A percentile compares a stretch with the other conserved stretches of the same genome.
phyloP scores from a whole-genome alignment of 108 stramenopile species.

The Pseudonitzschia pungens region DNA sequence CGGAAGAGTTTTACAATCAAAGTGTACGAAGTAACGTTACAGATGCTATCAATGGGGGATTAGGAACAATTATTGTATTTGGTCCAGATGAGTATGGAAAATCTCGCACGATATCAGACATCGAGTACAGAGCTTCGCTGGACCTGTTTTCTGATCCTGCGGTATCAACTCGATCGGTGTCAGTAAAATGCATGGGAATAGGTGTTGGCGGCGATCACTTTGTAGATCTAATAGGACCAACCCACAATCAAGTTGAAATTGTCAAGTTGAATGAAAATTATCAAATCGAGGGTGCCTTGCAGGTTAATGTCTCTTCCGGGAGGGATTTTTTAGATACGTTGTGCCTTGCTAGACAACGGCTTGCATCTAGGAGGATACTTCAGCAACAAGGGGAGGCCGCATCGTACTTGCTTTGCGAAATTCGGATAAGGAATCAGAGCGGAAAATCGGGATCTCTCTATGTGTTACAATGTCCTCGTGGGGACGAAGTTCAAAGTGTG shows the following conservation, averaged over 20 bases:
- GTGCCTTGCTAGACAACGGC: constrained; percentile 16
- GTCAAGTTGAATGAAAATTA: constrained; percentile 20
- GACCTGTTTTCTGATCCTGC: constrained; percentile 24
- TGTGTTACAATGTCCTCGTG: constrained; percentile 25
- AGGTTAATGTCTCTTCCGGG: background rate
- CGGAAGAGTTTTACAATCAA: constrained; percentile 25
- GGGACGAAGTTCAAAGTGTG: background rate
- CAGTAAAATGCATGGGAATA: constrained; percentile 18
- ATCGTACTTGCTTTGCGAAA: constrained; percentile 26
- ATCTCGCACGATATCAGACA: constrained; percentile 16
- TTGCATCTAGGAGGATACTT: background rate
- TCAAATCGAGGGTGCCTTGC: constrained; percentile 3
- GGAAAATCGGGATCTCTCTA: constrained; percentile 9
- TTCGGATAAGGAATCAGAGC: constrained; percentile 3
- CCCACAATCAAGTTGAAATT: constrained; percentile 17
- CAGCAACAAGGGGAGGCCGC: constrained; percentile 8
- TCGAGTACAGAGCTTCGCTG: constrained; percentile 16
- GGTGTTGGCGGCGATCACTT: background rate
- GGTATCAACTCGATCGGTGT: background rate
- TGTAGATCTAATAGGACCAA: constrained; percentile 28
- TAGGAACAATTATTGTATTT: constrained; percentile 19
- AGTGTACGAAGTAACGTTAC: constrained; percentile 13
- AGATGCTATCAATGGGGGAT: constrained; percentile 22
- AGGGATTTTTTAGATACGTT: constrained; percentile 12
- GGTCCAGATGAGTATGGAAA: constrained; percentile 24